phyloP scores from a whole-genome alignment of 768 basidiomycete genomes.

The Leccinum broughii region DNA sequence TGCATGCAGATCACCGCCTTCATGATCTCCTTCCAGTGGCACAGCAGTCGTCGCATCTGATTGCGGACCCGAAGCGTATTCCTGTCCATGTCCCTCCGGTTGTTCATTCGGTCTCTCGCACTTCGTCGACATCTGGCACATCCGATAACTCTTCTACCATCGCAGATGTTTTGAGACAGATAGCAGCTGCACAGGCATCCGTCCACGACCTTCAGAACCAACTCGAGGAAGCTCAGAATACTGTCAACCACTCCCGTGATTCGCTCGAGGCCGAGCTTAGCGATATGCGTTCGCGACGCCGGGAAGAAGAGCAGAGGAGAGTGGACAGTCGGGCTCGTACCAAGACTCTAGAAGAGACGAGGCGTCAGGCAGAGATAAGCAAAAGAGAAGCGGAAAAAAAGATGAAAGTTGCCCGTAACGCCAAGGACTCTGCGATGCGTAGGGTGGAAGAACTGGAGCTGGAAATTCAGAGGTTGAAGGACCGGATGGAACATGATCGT shows the following conservation, averaged over 20 bases:
- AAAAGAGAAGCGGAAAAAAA: slow-evolving; percentile 89
- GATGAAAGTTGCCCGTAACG: slow-evolving; percentile 64
- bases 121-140: slow-evolving; percentile 20
- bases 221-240: slow-evolving; percentile 57
- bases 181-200: slow-evolving; percentile 58
- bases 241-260: slow-evolving; percentile 59
- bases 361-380: slow-evolving; percentile 75
- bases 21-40: slow-evolving; percentile 29
- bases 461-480: slow-evolving; percentile 57
- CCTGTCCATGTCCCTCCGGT: slow-evolving; percentile 30
- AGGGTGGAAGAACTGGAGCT: slow-evolving; percentile 60
- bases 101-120: slow-evolving; percentile 25
- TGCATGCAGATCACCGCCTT: slow-evolving; percentile 55
- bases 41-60: slow-evolving; percentile 23
- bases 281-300: slow-evolving; percentile 69
- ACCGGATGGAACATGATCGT: slow-evolving; percentile 56
- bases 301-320: slow-evolving; percentile 78
- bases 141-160: slow-evolving; percentile 71
- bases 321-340: slow-evolving; percentile 80
- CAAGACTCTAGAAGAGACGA: slow-evolving; percentile 84
- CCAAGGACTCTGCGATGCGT: slow-evolving; percentile 61
- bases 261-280: slow-evolving; percentile 74
- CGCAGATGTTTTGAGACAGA: slow-evolving; percentile 74
- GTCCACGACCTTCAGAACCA: slow-evolving; percentile 71
- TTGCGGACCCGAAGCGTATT: slow-evolving; percentile 29